Conservation (phyloP, 2,329 filamentous ascomycete genomes). For the Aureobasidium namibiae region DNA sequence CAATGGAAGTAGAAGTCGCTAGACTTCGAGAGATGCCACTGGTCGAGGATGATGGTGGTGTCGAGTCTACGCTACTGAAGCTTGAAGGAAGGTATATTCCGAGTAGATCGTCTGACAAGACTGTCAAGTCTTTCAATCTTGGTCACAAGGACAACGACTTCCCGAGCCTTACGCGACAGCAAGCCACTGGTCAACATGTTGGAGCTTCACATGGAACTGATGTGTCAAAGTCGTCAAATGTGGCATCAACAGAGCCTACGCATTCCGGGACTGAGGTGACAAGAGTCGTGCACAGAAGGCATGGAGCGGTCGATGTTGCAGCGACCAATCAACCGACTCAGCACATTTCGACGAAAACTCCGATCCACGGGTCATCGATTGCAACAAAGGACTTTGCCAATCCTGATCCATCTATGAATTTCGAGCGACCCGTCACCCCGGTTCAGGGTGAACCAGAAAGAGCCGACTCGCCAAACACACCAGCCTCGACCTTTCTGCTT, state of each 20-base stretch:
- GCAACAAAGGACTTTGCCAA: slow-evolving; percentile 2
- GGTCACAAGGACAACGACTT: not conserved
- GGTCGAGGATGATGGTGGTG: slow-evolving; percentile 67
- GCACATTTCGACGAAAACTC: not conserved
- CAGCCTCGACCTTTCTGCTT: slow-evolving; percentile 40
- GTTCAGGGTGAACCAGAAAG: not conserved
- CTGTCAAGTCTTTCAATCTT: not conserved
- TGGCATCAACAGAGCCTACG: not conserved
- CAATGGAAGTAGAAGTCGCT: slow-evolving; percentile 82
- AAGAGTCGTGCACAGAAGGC: not conserved
- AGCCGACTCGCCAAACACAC: not conserved
- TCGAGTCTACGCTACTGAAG: slow-evolving; percentile 87
- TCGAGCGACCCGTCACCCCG: not conserved
- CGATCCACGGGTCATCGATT: not conserved
- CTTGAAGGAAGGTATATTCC: slow-evolving; percentile 74
- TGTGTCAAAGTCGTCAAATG: not conserved
- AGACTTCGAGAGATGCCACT: slow-evolving; percentile 84
- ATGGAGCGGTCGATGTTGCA: not conserved
- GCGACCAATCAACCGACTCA: not conserved
- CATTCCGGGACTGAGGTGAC: not conserved
- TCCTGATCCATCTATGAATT: not conserved
- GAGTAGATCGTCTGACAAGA: not conserved
- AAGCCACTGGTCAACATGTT: not conserved
- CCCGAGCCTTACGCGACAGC: not conserved
- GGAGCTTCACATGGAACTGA: not conserved